A percentile compares a stretch with the other conserved stretches of the same genome.
These are phyloP conservation scores for Coemansia sp. DNA, from an alignment of 192 early-diverging fungal genomes.

Conservation along the genomic window DNA sequence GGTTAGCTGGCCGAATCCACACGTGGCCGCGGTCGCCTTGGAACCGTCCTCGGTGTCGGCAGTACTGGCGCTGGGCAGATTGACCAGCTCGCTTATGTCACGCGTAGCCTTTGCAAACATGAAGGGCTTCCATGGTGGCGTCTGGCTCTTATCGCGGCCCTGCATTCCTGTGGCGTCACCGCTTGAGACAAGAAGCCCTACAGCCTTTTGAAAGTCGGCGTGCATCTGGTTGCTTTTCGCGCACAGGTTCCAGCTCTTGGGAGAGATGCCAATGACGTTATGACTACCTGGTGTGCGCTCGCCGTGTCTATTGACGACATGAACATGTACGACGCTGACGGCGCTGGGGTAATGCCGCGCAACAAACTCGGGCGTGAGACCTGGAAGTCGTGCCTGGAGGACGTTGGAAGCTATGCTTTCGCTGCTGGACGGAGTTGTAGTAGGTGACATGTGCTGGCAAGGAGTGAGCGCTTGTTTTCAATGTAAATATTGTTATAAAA, in stretches of 20 bases:
- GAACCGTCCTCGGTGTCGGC: constrained; percentile 15
- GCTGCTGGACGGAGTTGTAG: constrained; percentile 6
- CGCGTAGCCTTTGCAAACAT: constrained; percentile 27
- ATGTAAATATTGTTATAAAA: background rate
- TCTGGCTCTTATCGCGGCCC: constrained; percentile 1
- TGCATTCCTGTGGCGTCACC: constrained; percentile 1
- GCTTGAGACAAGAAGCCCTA: constrained; percentile 14
- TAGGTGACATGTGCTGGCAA: constrained; percentile 1
- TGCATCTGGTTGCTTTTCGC: constrained; percentile 26
- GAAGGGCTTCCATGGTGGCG: constrained; percentile 15
- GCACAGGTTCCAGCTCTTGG: constrained; percentile 51
- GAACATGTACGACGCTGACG: constrained; percentile 51
- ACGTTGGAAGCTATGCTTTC: constrained; percentile 3
- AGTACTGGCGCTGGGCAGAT: constrained; percentile 6
- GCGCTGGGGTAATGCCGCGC: constrained; percentile 45
- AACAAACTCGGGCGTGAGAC: constrained; percentile 46
- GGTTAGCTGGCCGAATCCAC: constrained; percentile 61
- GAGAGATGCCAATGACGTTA: constrained; percentile 18
- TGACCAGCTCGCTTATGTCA: constrained; percentile 7
- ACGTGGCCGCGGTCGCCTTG: constrained; percentile 21
- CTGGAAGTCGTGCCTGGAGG: constrained; percentile 33
- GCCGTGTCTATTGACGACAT: constrained; percentile 56
- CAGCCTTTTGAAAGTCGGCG: constrained; percentile 34
- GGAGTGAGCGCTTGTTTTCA: background rate
- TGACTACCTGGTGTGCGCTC: constrained; percentile 44